Conservation (phyloP, 768 basidiomycete genomes). For the Clavulina sp. region DNA sequence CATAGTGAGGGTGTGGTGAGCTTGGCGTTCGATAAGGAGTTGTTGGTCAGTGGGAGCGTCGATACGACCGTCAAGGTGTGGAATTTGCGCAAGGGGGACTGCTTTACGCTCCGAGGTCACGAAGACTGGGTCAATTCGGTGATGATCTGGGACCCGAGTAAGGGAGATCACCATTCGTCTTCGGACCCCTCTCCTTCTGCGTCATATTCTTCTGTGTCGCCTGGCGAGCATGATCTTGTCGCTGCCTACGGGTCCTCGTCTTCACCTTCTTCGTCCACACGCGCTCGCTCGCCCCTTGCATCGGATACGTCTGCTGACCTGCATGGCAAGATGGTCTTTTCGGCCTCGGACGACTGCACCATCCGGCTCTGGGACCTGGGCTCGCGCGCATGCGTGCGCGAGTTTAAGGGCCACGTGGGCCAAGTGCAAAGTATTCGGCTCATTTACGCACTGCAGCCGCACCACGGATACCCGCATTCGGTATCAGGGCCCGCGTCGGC, state of each 20-base stretch:
- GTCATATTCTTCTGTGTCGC: slow-evolving; percentile 12
- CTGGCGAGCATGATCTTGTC: slow-evolving; percentile 14
- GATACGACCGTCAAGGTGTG: slow-evolving; percentile 92
- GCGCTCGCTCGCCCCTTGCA: slow-evolving; percentile 13
- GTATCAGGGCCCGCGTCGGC: not conserved
- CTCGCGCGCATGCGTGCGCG: slow-evolving; percentile 57
- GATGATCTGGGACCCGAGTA: slow-evolving; percentile 87
- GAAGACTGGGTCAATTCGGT: slow-evolving; percentile 94
- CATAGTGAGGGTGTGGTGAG: slow-evolving; percentile 86
- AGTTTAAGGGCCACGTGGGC: slow-evolving; percentile 78
- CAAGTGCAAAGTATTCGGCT: slow-evolving; percentile 87
- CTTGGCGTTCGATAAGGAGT: slow-evolving; percentile 78
- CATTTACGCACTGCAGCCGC: slow-evolving; percentile 28
- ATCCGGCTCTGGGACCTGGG: slow-evolving; percentile 91
- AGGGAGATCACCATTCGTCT: too few species aligned
- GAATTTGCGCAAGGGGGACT: slow-evolving; percentile 82
- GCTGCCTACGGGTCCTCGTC: slow-evolving; percentile 13
- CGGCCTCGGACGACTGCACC: slow-evolving; percentile 85
- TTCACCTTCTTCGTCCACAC: not conserved
- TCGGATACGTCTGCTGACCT: slow-evolving; percentile 51
- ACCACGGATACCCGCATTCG: too few species aligned
- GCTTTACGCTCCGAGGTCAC: slow-evolving; percentile 86
- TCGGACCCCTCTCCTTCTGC: slow-evolving; percentile 16
- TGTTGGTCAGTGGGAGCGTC: slow-evolving; percentile 83
- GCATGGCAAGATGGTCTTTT: slow-evolving; percentile 98